Base-by-base conservation (phyloP, 768 basidiomycete genomes). In the Hemileccinum rubropunctum region DNA sequence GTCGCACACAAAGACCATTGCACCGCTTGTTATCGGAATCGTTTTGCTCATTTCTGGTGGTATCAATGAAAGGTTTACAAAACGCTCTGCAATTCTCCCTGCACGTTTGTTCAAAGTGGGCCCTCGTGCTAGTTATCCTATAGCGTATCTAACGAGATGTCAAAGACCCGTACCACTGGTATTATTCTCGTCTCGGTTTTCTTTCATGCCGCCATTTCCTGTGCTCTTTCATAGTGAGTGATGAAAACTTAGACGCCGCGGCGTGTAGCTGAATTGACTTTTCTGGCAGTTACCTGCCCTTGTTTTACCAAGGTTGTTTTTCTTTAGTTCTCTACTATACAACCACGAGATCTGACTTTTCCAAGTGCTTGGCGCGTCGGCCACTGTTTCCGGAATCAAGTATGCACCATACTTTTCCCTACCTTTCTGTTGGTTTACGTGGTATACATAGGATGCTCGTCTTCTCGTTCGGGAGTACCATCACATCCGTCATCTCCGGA, bases 31-130 rank as follows among this genome's bases (percentile, higher is more conserved):
- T 6, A 65, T 88, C 39, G 88, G 90, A 23, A 60, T 74, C 38
- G 72, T 73, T 0, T 51, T 83, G 9, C 68, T 91, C 5, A 27
- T 88, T 13, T 39, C 58, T 2, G 81, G 76, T 10, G 75, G 65
- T 3, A 53, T 85, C 7, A 84, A 86, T 50, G 89, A 91, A 62
- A 42, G 67, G 3, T 75, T 65, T 53, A 91, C 89, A 0, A 76
- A 61, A 15, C 74, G 84, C 13, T 82, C 84, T 5, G 84, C 87
- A 0, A 86, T 91, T 47, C 58, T 91, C 13, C 89, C 89, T 21
- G 81, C 87, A 8, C 80, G 89, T 11, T 60, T 91, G 26, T 90
- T 91, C 72, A 81, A 80, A 70, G 85, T 82, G 45, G 33, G 70
- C 26, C 44, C 2, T 45, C n/a, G 13, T 27, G 2, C 40, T 4